Percentiles rank a stretch among this genome's conserved stretches.
These are phyloP conservation scores for Chrysanthemum makinoi DNA, from an alignment of 129 eudicot genomes.

Conservation along the genomic window DNA sequence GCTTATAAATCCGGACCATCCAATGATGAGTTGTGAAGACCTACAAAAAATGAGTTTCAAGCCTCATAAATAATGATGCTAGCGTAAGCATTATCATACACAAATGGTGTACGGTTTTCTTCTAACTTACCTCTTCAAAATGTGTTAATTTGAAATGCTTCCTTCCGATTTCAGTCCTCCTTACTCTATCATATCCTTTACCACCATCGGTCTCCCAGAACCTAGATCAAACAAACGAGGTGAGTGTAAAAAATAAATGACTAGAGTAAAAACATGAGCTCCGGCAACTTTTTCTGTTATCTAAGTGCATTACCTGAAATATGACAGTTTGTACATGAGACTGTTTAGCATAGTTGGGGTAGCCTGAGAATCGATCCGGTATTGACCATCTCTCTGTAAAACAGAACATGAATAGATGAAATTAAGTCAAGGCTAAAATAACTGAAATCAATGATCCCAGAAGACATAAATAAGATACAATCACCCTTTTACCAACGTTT, in stretches of 20 bases:
- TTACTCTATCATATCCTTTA: constrained; percentile 83
- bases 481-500: no score
- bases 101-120: not conserved
- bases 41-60: constrained; percentile 28
- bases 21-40: constrained; percentile 98
- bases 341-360: constrained; percentile 97
- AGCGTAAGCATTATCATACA: not conserved
- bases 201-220: constrained; percentile 89
- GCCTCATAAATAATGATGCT: not conserved
- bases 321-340: constrained; percentile 96
- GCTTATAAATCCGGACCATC: constrained; percentile 97
- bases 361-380: constrained; percentile 90
- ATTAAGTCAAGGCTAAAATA: not conserved
- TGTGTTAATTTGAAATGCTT: constrained; percentile 75
- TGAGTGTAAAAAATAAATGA: not conserved
- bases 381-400: constrained; percentile 95
- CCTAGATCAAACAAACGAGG: not conserved
- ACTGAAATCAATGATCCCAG: no score
- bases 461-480: not conserved
- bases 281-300: not conserved
- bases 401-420: not conserved
- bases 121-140: constrained; percentile 42
- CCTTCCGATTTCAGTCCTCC: constrained; percentile 93
- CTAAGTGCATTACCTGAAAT: constrained; percentile 61
- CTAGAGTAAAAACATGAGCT: not conserved